A percentile compares a stretch with the other conserved stretches of the same genome.
These are phyloP conservation scores for Oryza longistaminata DNA, from an alignment of 176 grass and related monocot species.

Conservation along the genomic window DNA sequence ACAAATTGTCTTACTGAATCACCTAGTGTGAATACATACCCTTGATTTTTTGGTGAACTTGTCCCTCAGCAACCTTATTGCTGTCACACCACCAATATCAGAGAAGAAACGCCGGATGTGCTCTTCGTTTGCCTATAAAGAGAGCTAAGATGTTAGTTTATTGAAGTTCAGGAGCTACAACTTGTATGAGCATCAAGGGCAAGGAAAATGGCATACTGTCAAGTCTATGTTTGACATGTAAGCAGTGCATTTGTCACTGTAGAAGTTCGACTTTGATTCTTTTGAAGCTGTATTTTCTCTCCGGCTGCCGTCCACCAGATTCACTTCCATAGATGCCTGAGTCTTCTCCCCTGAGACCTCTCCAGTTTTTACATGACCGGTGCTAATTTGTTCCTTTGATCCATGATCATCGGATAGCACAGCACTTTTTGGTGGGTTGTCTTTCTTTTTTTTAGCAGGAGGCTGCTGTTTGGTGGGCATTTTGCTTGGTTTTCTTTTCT, in stretches of 20 bases:
- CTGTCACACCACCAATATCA: slow-evolving; percentile 70
- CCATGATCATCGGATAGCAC: slow-evolving; percentile 37
- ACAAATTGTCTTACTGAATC: background rate
- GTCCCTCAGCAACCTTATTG: slow-evolving; percentile 82
- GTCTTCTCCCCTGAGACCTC: slow-evolving; percentile 36
- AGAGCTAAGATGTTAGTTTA: slow-evolving; percentile 31
- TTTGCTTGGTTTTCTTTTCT: slow-evolving; percentile 83
- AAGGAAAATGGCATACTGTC: slow-evolving; percentile 26
- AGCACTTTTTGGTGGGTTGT: slow-evolving; percentile 43
- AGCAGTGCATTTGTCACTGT: slow-evolving; percentile 74
- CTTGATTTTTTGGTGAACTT: slow-evolving; percentile 78
- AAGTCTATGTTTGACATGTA: slow-evolving; percentile 86
- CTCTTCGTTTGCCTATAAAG: slow-evolving; percentile 71
- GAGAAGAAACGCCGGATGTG: slow-evolving; percentile 70
- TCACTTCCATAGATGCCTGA: slow-evolving; percentile 17
- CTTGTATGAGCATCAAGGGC: slow-evolving; percentile 25
- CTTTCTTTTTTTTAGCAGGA: slow-evolving; percentile 79
- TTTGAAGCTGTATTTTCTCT: slow-evolving; percentile 40
- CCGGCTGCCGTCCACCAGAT: slow-evolving; percentile 6
- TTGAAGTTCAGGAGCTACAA: slow-evolving; percentile 15
- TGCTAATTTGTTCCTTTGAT: slow-evolving; percentile 36
- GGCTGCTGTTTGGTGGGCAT: slow-evolving; percentile 55
- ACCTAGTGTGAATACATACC: slow-evolving; percentile 44
- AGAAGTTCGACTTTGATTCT: slow-evolving; percentile 58
- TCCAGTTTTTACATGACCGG: slow-evolving; percentile 37